Evolutionary conservation across 768 basidiomycete species (phyloP), one percentile per base, ranked within the genome.

Genomic region (Tubosaeta sp.): DNA sequence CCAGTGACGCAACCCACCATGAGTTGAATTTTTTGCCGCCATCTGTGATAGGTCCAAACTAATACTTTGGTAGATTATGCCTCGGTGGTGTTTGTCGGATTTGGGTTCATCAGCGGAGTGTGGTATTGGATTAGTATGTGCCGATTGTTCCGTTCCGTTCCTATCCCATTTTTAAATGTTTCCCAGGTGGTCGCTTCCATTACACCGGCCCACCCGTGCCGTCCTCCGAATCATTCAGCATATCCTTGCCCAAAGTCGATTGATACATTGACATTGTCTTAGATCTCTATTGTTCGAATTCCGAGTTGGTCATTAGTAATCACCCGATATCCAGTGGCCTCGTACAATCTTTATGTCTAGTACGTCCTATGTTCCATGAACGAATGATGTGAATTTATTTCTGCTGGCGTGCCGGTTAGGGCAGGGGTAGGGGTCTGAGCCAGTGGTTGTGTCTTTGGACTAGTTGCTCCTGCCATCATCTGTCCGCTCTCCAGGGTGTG

Each of bases 1-100:
- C 84, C 84, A 5, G 81, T 79, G 35, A 79, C 77, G 6, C 56
- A 55, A 50, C 69, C 66, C 1, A 70, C 79, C 6, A 84, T 84
- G 77, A 78, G 77, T 64, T 49, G 46, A 19, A 51, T 31, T 2
- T 8, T 22, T 22, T 19, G 2, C 17, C 3, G 8, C n/a, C 5
- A 10, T 44, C 9, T 22, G 22, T 22, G 22, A 22, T 22, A 3
- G 52, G 55, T 27, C 2, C 11, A 3, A 29, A 19, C 9, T 8
- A 39, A 39, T 6, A 13, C 39, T 16, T 29, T 43, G 34, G 6
- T 59, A 85, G 84, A 87, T 67, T 84, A 84, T 54, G 84, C 84
- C 11, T 79, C 80, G 9, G 84, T 81, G 13, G 83, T 85, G 14
- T 85, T 85, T 52, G 78, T 83, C 37, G 84, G 80, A 4, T 85